phyloP scores from a whole-genome alignment of 208 protist genomes.

The Wallacemonas collosoma region DNA sequence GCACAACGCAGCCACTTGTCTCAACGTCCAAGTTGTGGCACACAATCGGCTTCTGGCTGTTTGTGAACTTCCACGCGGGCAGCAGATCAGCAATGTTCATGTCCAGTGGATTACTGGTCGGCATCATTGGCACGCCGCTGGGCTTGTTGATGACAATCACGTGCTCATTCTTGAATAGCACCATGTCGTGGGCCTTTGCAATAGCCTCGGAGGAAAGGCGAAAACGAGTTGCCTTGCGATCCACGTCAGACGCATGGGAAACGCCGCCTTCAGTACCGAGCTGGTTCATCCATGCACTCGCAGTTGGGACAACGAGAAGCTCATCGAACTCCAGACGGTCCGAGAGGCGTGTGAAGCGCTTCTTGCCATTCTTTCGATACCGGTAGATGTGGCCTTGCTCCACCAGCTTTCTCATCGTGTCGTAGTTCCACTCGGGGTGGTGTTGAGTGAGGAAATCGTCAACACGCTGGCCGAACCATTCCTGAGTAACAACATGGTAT shows the following conservation, averaged over 20 bases:
- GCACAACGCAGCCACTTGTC: slow-evolving; percentile 90
- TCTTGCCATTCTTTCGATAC: slow-evolving; percentile 89
- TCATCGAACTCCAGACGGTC: slow-evolving; percentile 91
- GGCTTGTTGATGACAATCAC: slow-evolving; percentile 95
- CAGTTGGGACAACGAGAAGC: slow-evolving; percentile 83
- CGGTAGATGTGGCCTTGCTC: slow-evolving; percentile 90
- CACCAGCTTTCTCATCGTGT: slow-evolving; percentile 77
- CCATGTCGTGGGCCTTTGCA: slow-evolving; percentile 89
- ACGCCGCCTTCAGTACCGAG: slow-evolving; percentile 58
- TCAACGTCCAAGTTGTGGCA: slow-evolving; percentile 92
- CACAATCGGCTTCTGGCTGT: slow-evolving; percentile 70
- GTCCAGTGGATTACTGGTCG: slow-evolving; percentile 71
- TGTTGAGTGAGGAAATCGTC: slow-evolving; percentile 84
- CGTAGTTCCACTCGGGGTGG: slow-evolving; percentile 87
- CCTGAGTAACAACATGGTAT: slow-evolving; percentile 88
- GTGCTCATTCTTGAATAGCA: slow-evolving; percentile 95
- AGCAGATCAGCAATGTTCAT: slow-evolving; percentile 91
- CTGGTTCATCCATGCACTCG: slow-evolving; percentile 57
- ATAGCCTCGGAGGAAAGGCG: slow-evolving; percentile 63
- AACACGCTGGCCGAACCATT: slow-evolving; percentile 89
- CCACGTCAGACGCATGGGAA: background rate
- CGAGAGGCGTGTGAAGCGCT: slow-evolving; percentile 79
- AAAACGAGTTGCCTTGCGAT: slow-evolving; percentile 31
- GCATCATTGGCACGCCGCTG: slow-evolving; percentile 89
- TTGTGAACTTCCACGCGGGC: slow-evolving; percentile 89